Conservation (phyloP, 805 yeast genomes). For the Kodamaea laetipori region DNA sequence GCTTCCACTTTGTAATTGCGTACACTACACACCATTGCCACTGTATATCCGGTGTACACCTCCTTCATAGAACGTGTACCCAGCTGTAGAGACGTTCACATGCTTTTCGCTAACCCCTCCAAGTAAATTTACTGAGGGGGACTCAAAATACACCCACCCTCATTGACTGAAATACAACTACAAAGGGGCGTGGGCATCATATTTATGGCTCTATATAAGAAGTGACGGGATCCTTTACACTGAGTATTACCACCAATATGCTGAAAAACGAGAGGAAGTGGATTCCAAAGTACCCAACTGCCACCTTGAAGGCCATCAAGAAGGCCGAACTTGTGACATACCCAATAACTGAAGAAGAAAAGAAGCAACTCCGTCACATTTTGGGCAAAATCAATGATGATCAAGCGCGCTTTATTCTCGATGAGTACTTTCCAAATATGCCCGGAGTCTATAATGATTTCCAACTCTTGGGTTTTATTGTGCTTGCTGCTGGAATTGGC, state of each 20-base stretch:
- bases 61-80: no score
- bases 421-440: constrained; percentile 11
- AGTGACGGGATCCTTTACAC: no score
- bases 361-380: constrained; percentile 1
- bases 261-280: not conserved
- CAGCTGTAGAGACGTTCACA: no score
- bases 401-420: constrained; percentile 9
- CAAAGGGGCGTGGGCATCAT: not conserved
- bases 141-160: not conserved
- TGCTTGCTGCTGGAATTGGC: constrained; percentile 1
- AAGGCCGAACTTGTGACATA: constrained; percentile 1
- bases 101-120: no score
- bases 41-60: no score
- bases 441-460: constrained; percentile 7
- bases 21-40: no score
- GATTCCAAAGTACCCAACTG: constrained; percentile 8
- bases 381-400: constrained; percentile 10
- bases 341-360: constrained; percentile 9
- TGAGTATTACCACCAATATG: not conserved
- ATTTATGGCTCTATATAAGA: no score
- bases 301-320: constrained; percentile 5
- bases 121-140: no score
- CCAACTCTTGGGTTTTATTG: not conserved
- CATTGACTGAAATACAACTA: not conserved
- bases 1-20: no score